Percentiles rank a stretch among this genome's conserved stretches.
Evolutionary conservation across 192 early-diverging fungal species (phyloP).

Genomic region (Globomyces pollinis-pini): DNA sequence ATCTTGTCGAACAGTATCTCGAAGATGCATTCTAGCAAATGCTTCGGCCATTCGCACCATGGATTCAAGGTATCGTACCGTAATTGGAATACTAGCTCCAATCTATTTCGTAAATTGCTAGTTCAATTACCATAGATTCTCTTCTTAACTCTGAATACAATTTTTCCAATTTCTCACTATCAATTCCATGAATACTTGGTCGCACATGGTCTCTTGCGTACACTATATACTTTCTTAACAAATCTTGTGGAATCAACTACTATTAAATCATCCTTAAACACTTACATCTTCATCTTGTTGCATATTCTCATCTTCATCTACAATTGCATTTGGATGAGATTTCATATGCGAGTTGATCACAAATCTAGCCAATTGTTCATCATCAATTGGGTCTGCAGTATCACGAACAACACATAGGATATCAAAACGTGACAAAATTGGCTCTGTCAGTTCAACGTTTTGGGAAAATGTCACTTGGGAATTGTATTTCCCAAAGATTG

Average conservation of each 20-base stretch:
- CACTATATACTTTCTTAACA: constrained; percentile 79
- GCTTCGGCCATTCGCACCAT: constrained; percentile 76
- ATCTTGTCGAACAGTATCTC: constrained; percentile 79
- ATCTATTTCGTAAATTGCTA: no score
- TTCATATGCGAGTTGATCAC: constrained; percentile 89
- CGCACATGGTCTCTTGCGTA: constrained; percentile 75
- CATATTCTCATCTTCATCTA: constrained; percentile 31
- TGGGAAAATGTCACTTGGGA: constrained; percentile 86
- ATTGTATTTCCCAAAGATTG: constrained; percentile 80
- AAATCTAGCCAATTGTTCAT: constrained; percentile 86
- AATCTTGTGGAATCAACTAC: constrained; percentile 64
- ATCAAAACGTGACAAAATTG: constrained; percentile 97
- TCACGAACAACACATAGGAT: constrained; percentile 94
- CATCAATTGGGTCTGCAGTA: constrained; percentile 78
- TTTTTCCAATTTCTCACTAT: constrained; percentile 79
- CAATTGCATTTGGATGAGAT: constrained; percentile 69
- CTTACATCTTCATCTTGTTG: constrained; percentile 54
- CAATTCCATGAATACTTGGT: constrained; percentile 73
- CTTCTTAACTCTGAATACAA: constrained; percentile 88
- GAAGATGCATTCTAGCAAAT: constrained; percentile 92
- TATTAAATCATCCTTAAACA: constrained; percentile 40
- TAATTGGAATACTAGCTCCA: constrained; percentile 65
- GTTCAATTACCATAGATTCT: constrained; percentile 59
- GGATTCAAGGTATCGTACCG: constrained; percentile 78
- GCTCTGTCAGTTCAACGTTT: constrained; percentile 98